Base-by-base conservation (phyloP, 139 green algal species). In the Chlamydomonas sp. region DNA sequence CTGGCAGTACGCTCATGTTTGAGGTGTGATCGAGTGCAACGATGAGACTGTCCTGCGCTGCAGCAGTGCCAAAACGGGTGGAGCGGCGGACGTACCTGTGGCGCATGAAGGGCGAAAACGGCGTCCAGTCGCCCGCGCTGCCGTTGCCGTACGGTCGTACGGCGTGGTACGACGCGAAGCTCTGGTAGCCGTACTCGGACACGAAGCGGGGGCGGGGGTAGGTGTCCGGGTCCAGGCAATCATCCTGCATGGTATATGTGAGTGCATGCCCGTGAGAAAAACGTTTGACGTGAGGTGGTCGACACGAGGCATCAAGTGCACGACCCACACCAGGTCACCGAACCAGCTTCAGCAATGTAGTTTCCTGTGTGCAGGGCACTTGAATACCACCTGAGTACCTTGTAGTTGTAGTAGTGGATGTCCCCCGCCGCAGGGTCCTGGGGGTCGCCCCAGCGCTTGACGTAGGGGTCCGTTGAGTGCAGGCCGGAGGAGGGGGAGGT, bases 351-450 rank as follows among this genome's bases (percentile, higher is more conserved):
- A 49, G 31, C 31, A 49, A 49, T 49, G 31, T 49, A 49, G 31
- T 49, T 49, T 17, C 12, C 12, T 74, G 31, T 49, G 18, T 77
- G 58, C 80, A 86, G 57, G 6, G 7, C 8, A 79, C 76, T 2
- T 16, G 60, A 17, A 10, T 15, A 20, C 3, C 15, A 10, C 77
- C 2, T 10, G 8, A 61, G 2, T 10, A 83, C 84, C 84, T 68
- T 1, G 84, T 97, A 98, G 83, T 96, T 88, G 87, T 98, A 98
- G 69, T 90, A 97, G 85, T 98, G 96, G 4, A 96, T 78, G 78
- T 98, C 96, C 3, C 96, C 96, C 58, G 90, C 93, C 0, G n/a
- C 17, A 0, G 77, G 31, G 63, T 89, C 78, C 18, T 87, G 58
- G 0, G 88, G 15, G 68, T 82, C 79, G 18, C 87, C 90, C 90